phyloP scores from a whole-genome alignment of 2,329 filamentous ascomycete species.

The Penicillium sp. region DNA sequence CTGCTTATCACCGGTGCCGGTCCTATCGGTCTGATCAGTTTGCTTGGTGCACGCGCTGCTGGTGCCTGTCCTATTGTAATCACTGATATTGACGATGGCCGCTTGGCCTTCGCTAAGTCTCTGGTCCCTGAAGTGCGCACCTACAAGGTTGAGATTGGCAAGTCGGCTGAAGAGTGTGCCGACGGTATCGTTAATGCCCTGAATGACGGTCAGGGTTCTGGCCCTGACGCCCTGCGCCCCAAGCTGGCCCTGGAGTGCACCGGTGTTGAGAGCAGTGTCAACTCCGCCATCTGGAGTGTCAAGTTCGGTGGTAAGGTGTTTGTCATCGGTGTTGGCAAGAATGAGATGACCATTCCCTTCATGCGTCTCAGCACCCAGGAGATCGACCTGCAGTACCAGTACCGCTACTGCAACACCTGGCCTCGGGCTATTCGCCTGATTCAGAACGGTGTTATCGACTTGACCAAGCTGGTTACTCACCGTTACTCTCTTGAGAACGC shows the following conservation, averaged over 20 bases:
- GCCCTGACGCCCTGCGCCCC: constrained; percentile 65
- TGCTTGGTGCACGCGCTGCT: constrained; percentile 79
- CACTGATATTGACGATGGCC: constrained; percentile 87
- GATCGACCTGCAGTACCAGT: constrained; percentile 94
- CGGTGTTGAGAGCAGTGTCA: constrained; percentile 85
- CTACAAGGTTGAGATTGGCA: constrained; percentile 52
- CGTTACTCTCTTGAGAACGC: constrained; percentile 82
- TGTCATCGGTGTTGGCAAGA: constrained; percentile 91
- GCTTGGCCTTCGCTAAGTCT: constrained; percentile 79
- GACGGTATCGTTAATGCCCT: constrained; percentile 66
- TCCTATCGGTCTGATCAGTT: constrained; percentile 85
- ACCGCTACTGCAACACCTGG: constrained; percentile 95
- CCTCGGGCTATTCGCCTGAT: constrained; percentile 86
- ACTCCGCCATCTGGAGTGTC: constrained; percentile 79
- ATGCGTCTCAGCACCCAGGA: constrained; percentile 89
- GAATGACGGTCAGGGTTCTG: constrained; percentile 46
- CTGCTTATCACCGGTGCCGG: constrained; percentile 89
- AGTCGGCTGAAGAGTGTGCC: constrained; percentile 66
- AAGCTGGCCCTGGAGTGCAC: constrained; percentile 87
- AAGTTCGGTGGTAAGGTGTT: constrained; percentile 98
- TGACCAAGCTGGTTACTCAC: constrained; percentile 83
- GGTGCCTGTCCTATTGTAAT: constrained; percentile 89
- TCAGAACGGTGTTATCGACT: constrained; percentile 76
- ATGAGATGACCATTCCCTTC: constrained; percentile 93
- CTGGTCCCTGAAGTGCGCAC: constrained; percentile 76